These are phyloP conservation scores for Tolypocladium cylindrosporum DNA, from an alignment of 2,329 filamentous ascomycete species.

Conservation along the genomic window DNA sequence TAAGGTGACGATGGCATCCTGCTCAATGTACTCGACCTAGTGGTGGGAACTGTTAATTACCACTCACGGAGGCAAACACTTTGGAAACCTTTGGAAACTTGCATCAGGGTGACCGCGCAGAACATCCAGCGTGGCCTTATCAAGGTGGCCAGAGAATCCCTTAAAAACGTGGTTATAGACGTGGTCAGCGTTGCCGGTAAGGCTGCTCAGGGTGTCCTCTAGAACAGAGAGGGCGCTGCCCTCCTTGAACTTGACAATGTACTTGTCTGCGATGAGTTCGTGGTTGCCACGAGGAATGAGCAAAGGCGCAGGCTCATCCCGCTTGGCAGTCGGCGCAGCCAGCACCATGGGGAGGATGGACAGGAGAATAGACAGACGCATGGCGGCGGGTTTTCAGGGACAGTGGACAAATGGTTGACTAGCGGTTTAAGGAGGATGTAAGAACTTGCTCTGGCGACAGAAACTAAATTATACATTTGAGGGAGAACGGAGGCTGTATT, in stretches of 20 bases:
- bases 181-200: slow-evolving; percentile 11
- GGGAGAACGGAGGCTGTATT: no score
- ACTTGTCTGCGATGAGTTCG: slow-evolving; percentile 12
- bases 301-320: slow-evolving; percentile 14
- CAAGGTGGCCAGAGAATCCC: slow-evolving; percentile 13
- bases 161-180: slow-evolving; percentile 10
- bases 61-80: no score
- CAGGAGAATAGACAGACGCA: slow-evolving; percentile 9
- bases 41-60: no score
- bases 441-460: no score
- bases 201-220: slow-evolving; percentile 5
- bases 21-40: slow-evolving; percentile 24
- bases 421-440: no score
- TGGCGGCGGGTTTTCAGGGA: background rate
- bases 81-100: background rate
- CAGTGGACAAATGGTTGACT: no score
- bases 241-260: slow-evolving; percentile 17
- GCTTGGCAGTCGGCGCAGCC: slow-evolving; percentile 7
- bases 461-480: no score
- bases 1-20: slow-evolving; percentile 15
- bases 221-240: slow-evolving; percentile 2
- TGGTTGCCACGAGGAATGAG: slow-evolving; percentile 6
- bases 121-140: slow-evolving; percentile 5
- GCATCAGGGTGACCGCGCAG: slow-evolving; percentile 11
- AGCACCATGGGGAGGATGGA: slow-evolving; percentile 9